These are phyloP conservation scores for Talaromyces sp. DNA, from an alignment of 2,329 filamentous ascomycete genomes.

Conservation along the genomic window DNA sequence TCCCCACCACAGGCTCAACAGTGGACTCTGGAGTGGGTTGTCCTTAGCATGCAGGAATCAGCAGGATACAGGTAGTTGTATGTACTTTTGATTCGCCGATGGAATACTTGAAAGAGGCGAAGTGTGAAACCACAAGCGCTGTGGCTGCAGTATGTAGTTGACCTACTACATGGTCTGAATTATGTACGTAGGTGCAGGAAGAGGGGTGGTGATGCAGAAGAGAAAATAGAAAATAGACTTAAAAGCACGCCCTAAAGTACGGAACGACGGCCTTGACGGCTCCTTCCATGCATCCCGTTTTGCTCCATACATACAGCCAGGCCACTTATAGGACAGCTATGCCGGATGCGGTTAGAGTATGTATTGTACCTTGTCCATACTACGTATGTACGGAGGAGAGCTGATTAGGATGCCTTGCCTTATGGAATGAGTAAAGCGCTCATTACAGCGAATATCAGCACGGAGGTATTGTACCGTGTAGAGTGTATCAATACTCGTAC, in stretches of 20 bases:
- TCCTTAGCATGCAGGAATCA: not conserved
- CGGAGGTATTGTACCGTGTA: not conserved
- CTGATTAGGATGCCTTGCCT: not conserved
- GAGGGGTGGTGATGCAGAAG: not conserved
- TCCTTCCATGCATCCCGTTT: slow-evolving; percentile 7
- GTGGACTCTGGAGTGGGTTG: not conserved
- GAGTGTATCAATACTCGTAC: not conserved
- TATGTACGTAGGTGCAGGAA: not conserved
- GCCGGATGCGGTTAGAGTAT: not conserved
- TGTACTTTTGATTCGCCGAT: not conserved
- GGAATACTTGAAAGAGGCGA: not conserved
- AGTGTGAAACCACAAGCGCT: slow-evolving; percentile 1
- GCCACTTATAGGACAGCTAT: not conserved
- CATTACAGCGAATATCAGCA: not conserved
- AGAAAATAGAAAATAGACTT: not conserved
- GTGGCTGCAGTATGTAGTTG: slow-evolving; percentile 1
- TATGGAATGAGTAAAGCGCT: not conserved
- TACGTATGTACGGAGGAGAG: no score
- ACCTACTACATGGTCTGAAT: not conserved
- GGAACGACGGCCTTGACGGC: slow-evolving; percentile 9
- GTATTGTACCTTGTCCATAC: not conserved
- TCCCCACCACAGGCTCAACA: not conserved
- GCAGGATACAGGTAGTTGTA: not conserved
- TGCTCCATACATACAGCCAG: not conserved
- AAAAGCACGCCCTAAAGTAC: slow-evolving; percentile 14